Evolutionary conservation across 2,329 filamentous ascomycete species (phyloP).

Genomic region (Aspergillus sp.): DNA sequence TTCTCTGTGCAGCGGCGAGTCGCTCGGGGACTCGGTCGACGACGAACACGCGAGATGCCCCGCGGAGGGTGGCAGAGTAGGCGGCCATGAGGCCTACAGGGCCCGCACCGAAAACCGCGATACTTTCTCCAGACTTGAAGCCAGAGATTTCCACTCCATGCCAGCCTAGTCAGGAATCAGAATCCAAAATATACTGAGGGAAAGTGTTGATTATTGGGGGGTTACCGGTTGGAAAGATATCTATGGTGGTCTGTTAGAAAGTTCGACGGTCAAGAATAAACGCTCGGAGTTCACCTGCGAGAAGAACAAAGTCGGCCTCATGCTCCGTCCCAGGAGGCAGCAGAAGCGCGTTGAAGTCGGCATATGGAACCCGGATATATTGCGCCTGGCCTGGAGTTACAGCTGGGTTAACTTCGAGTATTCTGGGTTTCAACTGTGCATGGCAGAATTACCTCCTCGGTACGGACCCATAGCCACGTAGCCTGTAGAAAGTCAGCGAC

Average conservation of each 20-base stretch:
- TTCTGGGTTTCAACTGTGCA: background rate
- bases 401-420: background rate
- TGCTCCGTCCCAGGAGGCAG: conserved; percentile 61
- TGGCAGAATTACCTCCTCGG: conserved; percentile 42
- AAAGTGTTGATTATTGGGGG: no score
- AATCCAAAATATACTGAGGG: no score
- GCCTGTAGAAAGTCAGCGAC: conserved; percentile 6
- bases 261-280: background rate
- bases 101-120: conserved; percentile 64
- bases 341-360: conserved; percentile 65
- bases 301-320: conserved; percentile 53
- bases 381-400: conserved; percentile 52
- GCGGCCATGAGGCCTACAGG: conserved; percentile 67
- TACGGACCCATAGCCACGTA: conserved; percentile 52
- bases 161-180: conserved; percentile 5
- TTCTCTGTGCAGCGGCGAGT: conserved; percentile 59
- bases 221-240: conserved; percentile 23
- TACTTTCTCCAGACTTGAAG: conserved; percentile 60
- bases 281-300: conserved; percentile 35
- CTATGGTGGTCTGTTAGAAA: conserved; percentile 1
- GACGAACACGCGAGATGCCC: conserved; percentile 61
- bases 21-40: conserved; percentile 64
- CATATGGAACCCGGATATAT: conserved; percentile 64
- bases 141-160: conserved; percentile 48
- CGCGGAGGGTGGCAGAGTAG: conserved; percentile 61